Evolutionary conservation across 352 stramenopile genomes (phyloP).

Genomic region (Elongisporangium undulatum): DNA sequence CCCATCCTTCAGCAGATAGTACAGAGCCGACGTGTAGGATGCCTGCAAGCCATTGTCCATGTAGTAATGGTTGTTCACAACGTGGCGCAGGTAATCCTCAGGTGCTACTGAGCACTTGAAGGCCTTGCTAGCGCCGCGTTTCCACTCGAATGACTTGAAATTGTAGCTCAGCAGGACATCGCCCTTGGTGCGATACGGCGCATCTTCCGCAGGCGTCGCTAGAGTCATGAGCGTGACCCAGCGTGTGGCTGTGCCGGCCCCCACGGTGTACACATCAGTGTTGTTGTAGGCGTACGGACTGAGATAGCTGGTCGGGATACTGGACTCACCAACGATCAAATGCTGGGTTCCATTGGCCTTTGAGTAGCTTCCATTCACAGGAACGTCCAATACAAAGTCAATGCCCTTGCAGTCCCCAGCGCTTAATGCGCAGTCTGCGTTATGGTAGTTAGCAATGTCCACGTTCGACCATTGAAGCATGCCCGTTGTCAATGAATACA

Average conservation of each 20-base stretch:
- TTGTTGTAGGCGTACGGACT: slow-evolving; percentile 20
- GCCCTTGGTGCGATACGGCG: slow-evolving; percentile 8
- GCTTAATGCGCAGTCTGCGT: slow-evolving; percentile 19
- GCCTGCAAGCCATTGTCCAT: slow-evolving; percentile 41
- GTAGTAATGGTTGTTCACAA: slow-evolving; percentile 36
- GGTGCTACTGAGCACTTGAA: slow-evolving; percentile 29
- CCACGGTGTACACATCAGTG: too few relatives aligned
- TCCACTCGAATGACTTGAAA: slow-evolving; percentile 7
- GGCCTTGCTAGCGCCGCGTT: slow-evolving; percentile 19
- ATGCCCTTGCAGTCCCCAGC: slow-evolving; percentile 22
- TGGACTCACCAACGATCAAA: slow-evolving; percentile 29
- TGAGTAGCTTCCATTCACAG: not conserved
- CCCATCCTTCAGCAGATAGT: slow-evolving; percentile 52
- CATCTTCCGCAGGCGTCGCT: slow-evolving; percentile 12
- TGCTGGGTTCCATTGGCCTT: not conserved
- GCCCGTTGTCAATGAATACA: slow-evolving; percentile 43
- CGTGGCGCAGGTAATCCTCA: slow-evolving; percentile 25
- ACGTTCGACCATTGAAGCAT: slow-evolving; percentile 26
- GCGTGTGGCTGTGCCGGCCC: slow-evolving; percentile 20
- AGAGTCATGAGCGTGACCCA: slow-evolving; percentile 35
- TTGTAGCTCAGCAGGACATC: slow-evolving; percentile 33
- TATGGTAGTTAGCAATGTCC: slow-evolving; percentile 33
- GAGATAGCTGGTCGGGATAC: slow-evolving; percentile 21
- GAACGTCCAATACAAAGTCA: slow-evolving; percentile 21
- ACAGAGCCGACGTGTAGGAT: slow-evolving; percentile 41